Conservation (phyloP, 2,329 filamentous ascomycete species). For the Myriosclerotinia scirpicola region DNA sequence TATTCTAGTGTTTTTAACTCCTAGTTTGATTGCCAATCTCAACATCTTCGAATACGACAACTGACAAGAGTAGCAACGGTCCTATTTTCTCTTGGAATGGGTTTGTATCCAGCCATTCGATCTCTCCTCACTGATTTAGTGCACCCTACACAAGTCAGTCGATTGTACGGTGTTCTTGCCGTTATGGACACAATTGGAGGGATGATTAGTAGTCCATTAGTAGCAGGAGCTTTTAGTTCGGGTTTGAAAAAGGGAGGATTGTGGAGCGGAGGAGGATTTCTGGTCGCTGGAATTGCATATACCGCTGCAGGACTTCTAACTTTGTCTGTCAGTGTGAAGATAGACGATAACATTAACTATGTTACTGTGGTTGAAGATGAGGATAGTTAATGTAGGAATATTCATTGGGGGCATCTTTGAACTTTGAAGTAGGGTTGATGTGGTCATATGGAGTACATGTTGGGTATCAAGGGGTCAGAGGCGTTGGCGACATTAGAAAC, state of each 20-base stretch:
- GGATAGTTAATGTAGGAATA: not conserved
- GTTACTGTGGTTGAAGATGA: not conserved
- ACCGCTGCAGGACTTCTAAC: constrained; percentile 1
- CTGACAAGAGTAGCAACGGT: constrained; percentile 43
- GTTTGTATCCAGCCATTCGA: constrained; percentile 47
- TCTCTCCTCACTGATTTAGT: constrained; percentile 55
- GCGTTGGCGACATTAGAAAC: not conserved
- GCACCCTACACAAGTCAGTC: constrained; percentile 54
- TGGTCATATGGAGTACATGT: too few species aligned
- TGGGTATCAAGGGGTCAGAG: not conserved
- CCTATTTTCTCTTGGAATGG: constrained; percentile 48
- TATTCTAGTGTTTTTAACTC: too few species aligned
- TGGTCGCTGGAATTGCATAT: constrained; percentile 29
- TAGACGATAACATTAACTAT: constrained; percentile 2
- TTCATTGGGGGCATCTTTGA: too few species aligned
- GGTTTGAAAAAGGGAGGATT: constrained; percentile 49
- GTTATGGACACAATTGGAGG: constrained; percentile 52
- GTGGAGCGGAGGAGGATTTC: constrained; percentile 53
- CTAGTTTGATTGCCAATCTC: too few species aligned
- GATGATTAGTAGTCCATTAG: constrained; percentile 48
- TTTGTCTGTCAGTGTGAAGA: constrained; percentile 15
- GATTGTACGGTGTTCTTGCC: constrained; percentile 53
- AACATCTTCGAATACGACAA: not conserved
- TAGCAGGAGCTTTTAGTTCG: constrained; percentile 49
- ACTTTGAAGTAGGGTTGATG: not conserved